Conservation (phyloP, 2,329 filamentous ascomycete genomes). For the Cytospora leucostoma region DNA sequence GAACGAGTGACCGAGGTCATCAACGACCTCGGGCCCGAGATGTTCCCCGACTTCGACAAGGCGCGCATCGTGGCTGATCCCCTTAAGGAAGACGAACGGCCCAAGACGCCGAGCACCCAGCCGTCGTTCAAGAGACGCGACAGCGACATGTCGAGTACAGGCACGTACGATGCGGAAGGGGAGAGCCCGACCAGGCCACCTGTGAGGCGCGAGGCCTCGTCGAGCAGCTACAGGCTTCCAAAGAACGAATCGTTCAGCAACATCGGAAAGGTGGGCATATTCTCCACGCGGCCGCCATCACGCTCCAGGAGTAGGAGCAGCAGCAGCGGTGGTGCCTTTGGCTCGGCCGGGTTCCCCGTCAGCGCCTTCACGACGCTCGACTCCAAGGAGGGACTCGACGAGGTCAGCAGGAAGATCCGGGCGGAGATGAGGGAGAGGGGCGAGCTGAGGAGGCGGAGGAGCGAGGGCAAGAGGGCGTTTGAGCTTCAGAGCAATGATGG, state of each 20-base stretch:
- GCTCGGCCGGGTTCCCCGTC: constrained; percentile 63
- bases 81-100: constrained; percentile 40
- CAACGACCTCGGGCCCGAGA: constrained; percentile 91
- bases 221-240: constrained; percentile 60
- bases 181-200: constrained; percentile 38
- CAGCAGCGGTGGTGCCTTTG: constrained; percentile 64
- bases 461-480: constrained; percentile 42
- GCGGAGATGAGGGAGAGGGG: constrained; percentile 82
- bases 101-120: constrained; percentile 32
- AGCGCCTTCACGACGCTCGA: constrained; percentile 70
- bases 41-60: constrained; percentile 94
- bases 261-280: constrained; percentile 82
- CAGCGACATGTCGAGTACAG: constrained; percentile 50
- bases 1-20: constrained; percentile 86
- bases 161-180: constrained; percentile 33
- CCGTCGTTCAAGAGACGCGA: constrained; percentile 42
- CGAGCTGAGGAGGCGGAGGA: constrained; percentile 59
- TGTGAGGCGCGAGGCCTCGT: constrained; percentile 53
- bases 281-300: constrained; percentile 84
- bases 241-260: constrained; percentile 94
- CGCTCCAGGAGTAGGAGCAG: constrained; percentile 72
- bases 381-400: constrained; percentile 71
- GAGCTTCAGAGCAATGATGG: constrained; percentile 40
- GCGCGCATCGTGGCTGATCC: constrained; percentile 67
- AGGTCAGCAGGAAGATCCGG: constrained; percentile 81